Evolutionary conservation across 352 stramenopile genomes (phyloP), one percentile per base, ranked within the genome.

Genomic region (Phytophthora gonapodyides): DNA sequence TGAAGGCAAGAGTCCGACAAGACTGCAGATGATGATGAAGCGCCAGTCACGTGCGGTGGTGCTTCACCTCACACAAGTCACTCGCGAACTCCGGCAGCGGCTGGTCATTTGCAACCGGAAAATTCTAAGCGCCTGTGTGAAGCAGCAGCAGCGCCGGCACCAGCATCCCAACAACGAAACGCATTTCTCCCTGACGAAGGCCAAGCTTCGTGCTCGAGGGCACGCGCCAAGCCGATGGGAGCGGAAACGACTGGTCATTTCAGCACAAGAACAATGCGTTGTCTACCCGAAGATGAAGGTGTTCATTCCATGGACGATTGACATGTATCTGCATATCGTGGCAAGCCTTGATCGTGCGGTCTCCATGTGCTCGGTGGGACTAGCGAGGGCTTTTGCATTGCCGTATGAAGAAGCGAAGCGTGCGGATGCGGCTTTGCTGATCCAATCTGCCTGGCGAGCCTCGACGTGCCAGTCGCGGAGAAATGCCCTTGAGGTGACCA

Each of bases 311-410:
- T 90, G 77, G 77, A 92, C 79, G 10, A 81, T 92, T 51, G 82
- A 90, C 48, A 92, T 92, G 82, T 87, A 90, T 36, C 36, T 89
- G 60, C 79, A 87, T 37, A 71, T 92, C 34, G 73, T 85, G 50
- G 48, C 75, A 5, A 71, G 66, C 42, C 67, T 75, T 1, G 62
- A 65, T 48, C 62, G 62, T 9, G 67, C 67, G 0, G 62, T 69
- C 21, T 60, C 61, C n/a, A 74, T 71, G 56, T 74, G 51, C 50
- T 87, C 44, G 54, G 75, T 51, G 36, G 55, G 52, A 10, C 64
- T 46, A 27, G 63, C 60, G 4, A 56, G 78, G 4, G 54, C 68
- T 10, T 84, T 91, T 60, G 76, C 76, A 7, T 41, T 92, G 21
- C 67, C 80, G 12, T 90, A 88, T 50, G 73, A 86, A 21, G 70